Evolutionary conservation across 164 flowering plant genomes (phyloP).

Genomic region (Annona cherimola): DNA sequence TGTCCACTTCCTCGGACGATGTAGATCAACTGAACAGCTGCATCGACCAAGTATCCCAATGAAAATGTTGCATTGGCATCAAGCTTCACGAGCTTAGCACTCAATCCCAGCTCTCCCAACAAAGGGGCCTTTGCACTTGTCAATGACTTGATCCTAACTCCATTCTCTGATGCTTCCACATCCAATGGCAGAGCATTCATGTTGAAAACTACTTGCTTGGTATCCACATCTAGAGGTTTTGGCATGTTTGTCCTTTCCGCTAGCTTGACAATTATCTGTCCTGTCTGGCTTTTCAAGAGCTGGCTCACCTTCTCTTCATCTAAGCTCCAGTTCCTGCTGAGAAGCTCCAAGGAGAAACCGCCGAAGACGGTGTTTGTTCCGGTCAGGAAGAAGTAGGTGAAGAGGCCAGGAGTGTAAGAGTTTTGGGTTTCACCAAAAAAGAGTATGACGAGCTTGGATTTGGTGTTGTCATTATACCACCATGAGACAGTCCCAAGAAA

Average conservation of each 20-base stretch:
- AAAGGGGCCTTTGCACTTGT: conserved; percentile 50
- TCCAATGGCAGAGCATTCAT: conserved; percentile 50
- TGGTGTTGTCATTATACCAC: conserved; percentile 73
- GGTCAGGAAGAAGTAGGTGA: conserved; percentile 48
- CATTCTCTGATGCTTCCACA: conserved; percentile 41
- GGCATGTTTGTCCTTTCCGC: conserved; percentile 34
- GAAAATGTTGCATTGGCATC: conserved; percentile 58
- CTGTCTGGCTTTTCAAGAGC: conserved; percentile 43
- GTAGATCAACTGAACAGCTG: conserved; percentile 58
- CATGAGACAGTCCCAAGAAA: conserved; percentile 59
- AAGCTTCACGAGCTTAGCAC: conserved; percentile 56
- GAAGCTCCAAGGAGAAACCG: conserved; percentile 60
- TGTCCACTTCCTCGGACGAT: conserved; percentile 64
- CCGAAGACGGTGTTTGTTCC: conserved; percentile 56
- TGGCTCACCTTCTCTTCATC: conserved; percentile 31
- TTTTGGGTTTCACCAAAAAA: conserved; percentile 59
- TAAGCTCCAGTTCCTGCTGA: conserved; percentile 49
- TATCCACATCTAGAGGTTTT: conserved; percentile 36
- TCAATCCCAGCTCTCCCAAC: conserved; percentile 58
- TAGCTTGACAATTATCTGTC: conserved; percentile 43
- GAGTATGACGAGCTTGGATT: conserved; percentile 40
- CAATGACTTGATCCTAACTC: conserved; percentile 45
- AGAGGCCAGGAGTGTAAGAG: conserved; percentile 50
- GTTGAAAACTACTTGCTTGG: conserved; percentile 38
- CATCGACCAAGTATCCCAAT: conserved; percentile 58